These are phyloP conservation scores for Gautieria morchelliformis DNA, from an alignment of 768 basidiomycete species.

Conservation along the genomic window DNA sequence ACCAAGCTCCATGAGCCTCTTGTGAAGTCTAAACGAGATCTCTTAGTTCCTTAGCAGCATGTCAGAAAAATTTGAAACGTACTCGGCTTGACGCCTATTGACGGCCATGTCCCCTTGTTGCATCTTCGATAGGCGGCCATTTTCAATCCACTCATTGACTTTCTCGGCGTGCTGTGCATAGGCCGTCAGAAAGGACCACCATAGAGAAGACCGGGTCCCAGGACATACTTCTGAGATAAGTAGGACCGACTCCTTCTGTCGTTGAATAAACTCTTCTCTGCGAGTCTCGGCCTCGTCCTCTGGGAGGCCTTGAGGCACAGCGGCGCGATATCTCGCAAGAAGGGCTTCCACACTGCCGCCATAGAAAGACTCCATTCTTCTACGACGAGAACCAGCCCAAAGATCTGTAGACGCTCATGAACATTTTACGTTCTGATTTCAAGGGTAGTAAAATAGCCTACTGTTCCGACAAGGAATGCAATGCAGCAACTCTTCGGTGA, in stretches of 20 bases:
- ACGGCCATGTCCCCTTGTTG: neutral
- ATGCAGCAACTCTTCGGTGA: neutral
- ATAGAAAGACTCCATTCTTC: neutral
- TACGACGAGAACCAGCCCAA: neutral
- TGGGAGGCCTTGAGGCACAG: neutral
- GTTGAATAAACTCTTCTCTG: neutral
- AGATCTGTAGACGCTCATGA: neutral
- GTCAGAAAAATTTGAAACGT: neutral
- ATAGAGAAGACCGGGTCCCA: neutral
- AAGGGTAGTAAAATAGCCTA: neutral
- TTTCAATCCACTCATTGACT: neutral
- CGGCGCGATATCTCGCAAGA: neutral
- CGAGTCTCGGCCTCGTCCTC: neutral
- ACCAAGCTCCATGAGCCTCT: neutral
- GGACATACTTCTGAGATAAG: neutral
- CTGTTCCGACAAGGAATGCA: slow-evolving; percentile 1
- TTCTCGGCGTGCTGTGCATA: neutral
- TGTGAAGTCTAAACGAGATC: neutral
- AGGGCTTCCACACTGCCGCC: neutral
- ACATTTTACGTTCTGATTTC: neutral
- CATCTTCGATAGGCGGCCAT: neutral
- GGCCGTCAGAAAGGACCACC: neutral
- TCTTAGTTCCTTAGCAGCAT: neutral
- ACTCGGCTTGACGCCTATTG: neutral
- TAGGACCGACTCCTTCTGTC: neutral